These are phyloP conservation scores for Logfia minima DNA, from an alignment of 129 eudicot species.

Conservation along the genomic window DNA sequence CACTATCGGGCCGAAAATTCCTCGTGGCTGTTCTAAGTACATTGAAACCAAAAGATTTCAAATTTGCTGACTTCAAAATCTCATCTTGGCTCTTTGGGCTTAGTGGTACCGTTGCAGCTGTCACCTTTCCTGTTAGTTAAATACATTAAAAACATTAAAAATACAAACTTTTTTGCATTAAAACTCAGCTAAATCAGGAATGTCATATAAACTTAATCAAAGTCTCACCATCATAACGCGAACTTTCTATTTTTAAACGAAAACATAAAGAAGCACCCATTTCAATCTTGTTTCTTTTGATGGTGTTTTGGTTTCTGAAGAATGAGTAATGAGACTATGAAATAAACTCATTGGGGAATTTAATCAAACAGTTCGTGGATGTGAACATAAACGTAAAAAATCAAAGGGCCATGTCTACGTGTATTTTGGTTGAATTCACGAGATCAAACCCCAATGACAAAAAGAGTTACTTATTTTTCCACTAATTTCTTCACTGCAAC, in stretches of 20 bases:
- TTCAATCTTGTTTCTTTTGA: not conserved
- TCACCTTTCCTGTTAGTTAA: conserved; percentile 30
- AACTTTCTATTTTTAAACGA: conserved; percentile 43
- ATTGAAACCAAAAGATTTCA: conserved; percentile 52
- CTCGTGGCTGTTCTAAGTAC: conserved; percentile 61
- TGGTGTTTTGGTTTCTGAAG: not conserved
- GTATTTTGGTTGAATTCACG: conserved; percentile 47
- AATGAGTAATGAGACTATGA: conserved; percentile 24
- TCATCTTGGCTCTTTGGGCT: conserved; percentile 58
- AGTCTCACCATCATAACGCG: conserved; percentile 39
- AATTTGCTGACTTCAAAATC: conserved; percentile 52
- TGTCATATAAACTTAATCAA: not conserved
- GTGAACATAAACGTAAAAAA: conserved; percentile 25
- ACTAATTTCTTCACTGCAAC: conserved; percentile 32
- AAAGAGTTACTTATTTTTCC: conserved; percentile 41
- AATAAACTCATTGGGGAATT: conserved; percentile 18
- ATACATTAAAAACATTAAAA: not conserved
- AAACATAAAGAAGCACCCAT: conserved; percentile 53
- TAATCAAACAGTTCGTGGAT: conserved; percentile 37
- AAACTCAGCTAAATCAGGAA: not conserved
- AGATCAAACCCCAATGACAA: conserved; percentile 40
- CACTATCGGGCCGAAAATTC: conserved; percentile 78
- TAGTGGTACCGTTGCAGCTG: conserved; percentile 41
- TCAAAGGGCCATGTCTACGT: conserved; percentile 16
- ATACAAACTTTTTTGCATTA: not conserved